Base-by-base conservation (phyloP, 2,329 filamentous ascomycete genomes). In the Escovopsis sp. region DNA sequence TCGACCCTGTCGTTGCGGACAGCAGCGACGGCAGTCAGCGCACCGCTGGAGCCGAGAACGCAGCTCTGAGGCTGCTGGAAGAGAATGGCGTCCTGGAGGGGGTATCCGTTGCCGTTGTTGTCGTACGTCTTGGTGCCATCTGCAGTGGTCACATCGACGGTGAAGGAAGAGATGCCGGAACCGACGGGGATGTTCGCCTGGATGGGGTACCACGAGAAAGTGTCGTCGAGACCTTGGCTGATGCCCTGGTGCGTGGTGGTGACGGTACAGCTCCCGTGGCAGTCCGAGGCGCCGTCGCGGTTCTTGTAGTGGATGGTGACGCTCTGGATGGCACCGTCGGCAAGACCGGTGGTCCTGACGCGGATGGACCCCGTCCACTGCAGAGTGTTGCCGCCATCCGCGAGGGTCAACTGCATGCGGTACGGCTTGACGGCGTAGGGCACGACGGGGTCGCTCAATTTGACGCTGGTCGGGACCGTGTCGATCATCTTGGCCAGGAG, bases 401-500 rank as follows among this genome's bases (percentile, higher is more conserved):
- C 61, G 12, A 80, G 59, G 0, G 68, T 68, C 33, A 80, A 64
- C 51, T 77, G 72, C 49, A 78, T 56, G 40, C 66, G 62, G 41
- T 72, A 69, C 4, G 75, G 75, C 60, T 80, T 80, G 51, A 78
- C 66, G 12, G 65, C 65, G 55, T 79, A 80, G 1, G 74, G 72
- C 9, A 58, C 56, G 43, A 79, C 67, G 3, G 69, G 63, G 39
- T 69, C 68, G 0, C 68, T 67, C 4, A 80, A 64, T 1, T 58
- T 59, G 4, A 75, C 69, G 3, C 61, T 62, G 3, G 57, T 52
- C 2, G 75, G 74, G 0, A 79, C 73, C 4, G 68, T 63, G n/a
- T 80, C 72, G 45, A 79, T 74, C 74, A 80, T 72, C 53, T 69
- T 71, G 52, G 74, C 70, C 34, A 79, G 57, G 15, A 78, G 64